Evolutionary conservation across 371 early-diverging fungal genomes (phyloP).

Genomic region (Rhizopus sp.): DNA sequence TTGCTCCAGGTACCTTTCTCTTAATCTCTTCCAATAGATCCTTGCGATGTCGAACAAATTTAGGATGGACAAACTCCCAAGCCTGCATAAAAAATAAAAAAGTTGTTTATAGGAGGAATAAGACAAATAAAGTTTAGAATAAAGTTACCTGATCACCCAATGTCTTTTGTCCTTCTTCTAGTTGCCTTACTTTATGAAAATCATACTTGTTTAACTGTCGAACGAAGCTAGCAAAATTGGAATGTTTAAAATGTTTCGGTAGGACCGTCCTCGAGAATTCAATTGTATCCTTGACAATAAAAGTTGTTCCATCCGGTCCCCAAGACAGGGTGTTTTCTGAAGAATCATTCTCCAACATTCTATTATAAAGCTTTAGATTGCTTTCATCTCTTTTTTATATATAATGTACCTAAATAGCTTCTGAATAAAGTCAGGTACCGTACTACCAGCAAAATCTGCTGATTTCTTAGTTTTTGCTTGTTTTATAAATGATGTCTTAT

Average conservation of each 20-base stretch:
- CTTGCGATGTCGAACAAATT: conserved; percentile 64
- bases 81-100: conserved; percentile 38
- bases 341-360: conserved; percentile 72
- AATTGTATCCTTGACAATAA: conserved; percentile 81
- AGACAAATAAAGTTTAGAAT: background rate
- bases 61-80: conserved; percentile 82
- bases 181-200: conserved; percentile 82
- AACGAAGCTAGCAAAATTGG: conserved; percentile 92
- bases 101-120: background rate
- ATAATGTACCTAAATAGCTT: conserved; percentile 43
- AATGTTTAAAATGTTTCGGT: conserved; percentile 89
- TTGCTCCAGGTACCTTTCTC: conserved; percentile 47
- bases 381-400: background rate
- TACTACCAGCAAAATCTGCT: conserved; percentile 14
- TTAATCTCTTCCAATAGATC: conserved; percentile 67
- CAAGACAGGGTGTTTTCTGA: conserved; percentile 70
- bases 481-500: conserved; percentile 13
- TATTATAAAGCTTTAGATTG: conserved; percentile 9
- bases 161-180: conserved; percentile 54
- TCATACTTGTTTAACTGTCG: conserved; percentile 97
- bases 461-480: conserved; percentile 11
- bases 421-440: conserved; percentile 50
- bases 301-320: conserved; percentile 77
- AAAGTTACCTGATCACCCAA: conserved; percentile 65
- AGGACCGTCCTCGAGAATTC: conserved; percentile 75